A percentile compares a stretch with the other conserved stretches of the same genome.
Conservation (phyloP, 345 rosid species). For the Leavenworthia alabamica region DNA sequence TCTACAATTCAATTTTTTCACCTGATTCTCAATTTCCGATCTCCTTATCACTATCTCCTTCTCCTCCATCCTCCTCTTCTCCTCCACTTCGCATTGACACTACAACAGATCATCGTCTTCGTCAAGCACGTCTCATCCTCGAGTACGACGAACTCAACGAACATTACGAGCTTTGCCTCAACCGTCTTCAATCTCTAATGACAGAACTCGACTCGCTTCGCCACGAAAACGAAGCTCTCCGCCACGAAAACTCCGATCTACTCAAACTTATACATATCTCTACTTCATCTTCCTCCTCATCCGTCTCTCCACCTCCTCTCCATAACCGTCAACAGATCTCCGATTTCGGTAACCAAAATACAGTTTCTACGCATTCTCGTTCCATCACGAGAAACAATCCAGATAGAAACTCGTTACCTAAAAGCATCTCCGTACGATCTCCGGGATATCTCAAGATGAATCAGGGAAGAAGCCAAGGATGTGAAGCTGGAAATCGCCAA, state of each 20-base stretch:
- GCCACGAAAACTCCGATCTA: constrained; percentile 52
- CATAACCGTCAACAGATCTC: constrained; percentile 33
- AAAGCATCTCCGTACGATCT: constrained; percentile 70
- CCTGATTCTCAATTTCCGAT: constrained; percentile 43
- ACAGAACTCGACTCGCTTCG: constrained; percentile 55
- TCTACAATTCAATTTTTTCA: constrained; percentile 62
- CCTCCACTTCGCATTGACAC: constrained; percentile 27
- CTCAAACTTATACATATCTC: constrained; percentile 48
- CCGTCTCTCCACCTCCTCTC: constrained; percentile 37
- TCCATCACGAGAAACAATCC: constrained; percentile 14
- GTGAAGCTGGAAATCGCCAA: constrained; percentile 21
- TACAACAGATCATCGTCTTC: constrained; percentile 55
- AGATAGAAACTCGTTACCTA: constrained; percentile 52
- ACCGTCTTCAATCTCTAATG: constrained; percentile 46
- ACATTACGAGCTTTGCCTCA: constrained; percentile 54
- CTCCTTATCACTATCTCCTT: constrained; percentile 42
- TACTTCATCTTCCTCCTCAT: constrained; percentile 7
- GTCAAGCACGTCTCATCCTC: constrained; percentile 59
- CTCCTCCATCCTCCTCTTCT: constrained; percentile 43
- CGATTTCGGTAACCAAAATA: constrained; percentile 30
- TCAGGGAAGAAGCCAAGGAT: constrained; percentile 29
- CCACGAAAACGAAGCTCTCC: constrained; percentile 55
- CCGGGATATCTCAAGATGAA: constrained; percentile 40
- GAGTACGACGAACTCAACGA: constrained; percentile 65
- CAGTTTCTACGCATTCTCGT: constrained; percentile 22